Evolutionary conservation across 2,329 filamentous ascomycete genomes (phyloP).

Genomic region (Paecilomyces variotii): DNA sequence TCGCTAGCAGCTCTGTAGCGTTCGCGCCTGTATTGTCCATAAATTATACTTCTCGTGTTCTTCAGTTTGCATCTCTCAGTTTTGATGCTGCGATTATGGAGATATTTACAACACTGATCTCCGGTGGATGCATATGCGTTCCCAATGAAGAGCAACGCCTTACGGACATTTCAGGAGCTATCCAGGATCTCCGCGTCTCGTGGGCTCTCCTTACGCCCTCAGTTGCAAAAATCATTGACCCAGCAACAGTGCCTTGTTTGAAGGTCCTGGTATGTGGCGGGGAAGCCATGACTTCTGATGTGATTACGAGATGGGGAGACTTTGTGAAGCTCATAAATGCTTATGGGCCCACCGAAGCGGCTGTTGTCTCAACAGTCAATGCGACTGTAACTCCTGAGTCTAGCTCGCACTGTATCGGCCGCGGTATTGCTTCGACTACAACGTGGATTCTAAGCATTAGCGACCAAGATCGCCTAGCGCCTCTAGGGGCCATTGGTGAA

Average conservation of each 20-base stretch:
- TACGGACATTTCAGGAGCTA: conserved; percentile 40
- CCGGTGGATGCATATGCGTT: conserved; percentile 42
- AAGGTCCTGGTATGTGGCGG: conserved; percentile 39
- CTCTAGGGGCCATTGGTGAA: conserved; percentile 30
- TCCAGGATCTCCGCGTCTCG: conserved; percentile 44
- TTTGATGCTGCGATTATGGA: conserved; percentile 39
- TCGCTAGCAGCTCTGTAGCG: conserved; percentile 23
- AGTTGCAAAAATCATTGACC: conserved; percentile 32
- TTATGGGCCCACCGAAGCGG: conserved; percentile 30
- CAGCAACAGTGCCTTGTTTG: conserved; percentile 31
- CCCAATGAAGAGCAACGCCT: conserved; percentile 39
- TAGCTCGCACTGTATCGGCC: conserved; percentile 17
- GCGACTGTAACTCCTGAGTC: conserved; percentile 18
- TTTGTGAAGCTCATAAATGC: conserved; percentile 29
- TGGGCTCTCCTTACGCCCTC: conserved; percentile 40
- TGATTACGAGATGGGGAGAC: conserved; percentile 60
- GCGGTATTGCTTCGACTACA: conserved; percentile 18
- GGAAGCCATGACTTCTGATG: conserved; percentile 61
- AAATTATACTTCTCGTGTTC: conserved; percentile 19
- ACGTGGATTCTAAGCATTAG: conserved; percentile 29
- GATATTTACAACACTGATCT: conserved; percentile 28
- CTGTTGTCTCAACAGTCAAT: conserved; percentile 23
- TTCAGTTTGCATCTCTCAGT: conserved; percentile 40
- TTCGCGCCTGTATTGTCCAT: conserved; percentile 20
- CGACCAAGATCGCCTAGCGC: conserved; percentile 22